These are phyloP conservation scores for Nothopassalora personata DNA, from an alignment of 2,329 filamentous ascomycete species.

Conservation along the genomic window DNA sequence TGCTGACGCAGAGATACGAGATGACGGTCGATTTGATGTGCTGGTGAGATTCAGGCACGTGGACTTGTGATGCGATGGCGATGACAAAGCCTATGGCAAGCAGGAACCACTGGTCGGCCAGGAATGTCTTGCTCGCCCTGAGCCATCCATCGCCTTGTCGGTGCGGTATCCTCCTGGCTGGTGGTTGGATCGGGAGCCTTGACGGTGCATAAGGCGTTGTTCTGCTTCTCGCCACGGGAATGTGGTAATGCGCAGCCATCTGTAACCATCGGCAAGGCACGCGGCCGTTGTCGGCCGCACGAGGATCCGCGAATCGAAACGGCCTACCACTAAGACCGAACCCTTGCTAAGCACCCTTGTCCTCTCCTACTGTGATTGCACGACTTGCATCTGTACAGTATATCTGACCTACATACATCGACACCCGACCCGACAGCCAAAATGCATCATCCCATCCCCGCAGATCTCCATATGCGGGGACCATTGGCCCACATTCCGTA, in stretches of 20 bases:
- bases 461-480: neutral
- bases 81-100: constrained; percentile 54
- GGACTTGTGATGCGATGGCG: constrained; percentile 51
- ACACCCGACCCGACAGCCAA: neutral
- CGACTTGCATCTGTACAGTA: neutral
- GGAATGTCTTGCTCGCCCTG: neutral
- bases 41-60: constrained; percentile 52
- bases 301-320: neutral
- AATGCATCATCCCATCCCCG: neutral
- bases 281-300: neutral
- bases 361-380: neutral
- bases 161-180: neutral
- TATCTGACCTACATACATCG: neutral
- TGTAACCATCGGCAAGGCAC: no score
- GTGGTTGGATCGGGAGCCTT: neutral
- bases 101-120: constrained; percentile 58
- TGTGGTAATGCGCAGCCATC: neutral
- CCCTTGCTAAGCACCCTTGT: no score
- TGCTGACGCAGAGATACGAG: constrained; percentile 61
- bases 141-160: neutral
- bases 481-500: neutral
- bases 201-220: neutral
- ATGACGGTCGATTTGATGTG: constrained; percentile 48
- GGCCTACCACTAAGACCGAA: neutral
- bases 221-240: neutral